A percentile compares a stretch with the other conserved stretches of the same genome.
Evolutionary conservation across 1,139 yeast species (phyloP).

Genomic region (Candida tunisiensis): DNA sequence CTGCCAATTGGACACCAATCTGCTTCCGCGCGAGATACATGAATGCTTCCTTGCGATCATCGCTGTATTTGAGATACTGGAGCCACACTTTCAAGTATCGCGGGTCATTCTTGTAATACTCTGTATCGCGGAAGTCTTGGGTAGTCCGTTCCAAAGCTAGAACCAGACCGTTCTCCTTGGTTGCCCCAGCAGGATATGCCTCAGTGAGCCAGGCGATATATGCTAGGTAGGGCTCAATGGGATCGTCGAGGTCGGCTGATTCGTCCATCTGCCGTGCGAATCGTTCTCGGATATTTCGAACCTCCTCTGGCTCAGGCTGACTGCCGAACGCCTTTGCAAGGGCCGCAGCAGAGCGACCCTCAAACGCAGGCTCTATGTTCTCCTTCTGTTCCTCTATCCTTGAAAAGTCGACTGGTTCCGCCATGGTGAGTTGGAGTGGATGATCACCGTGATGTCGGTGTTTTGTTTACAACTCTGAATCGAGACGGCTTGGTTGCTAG

Average conservation of each 20-base stretch:
- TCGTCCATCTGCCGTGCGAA: conserved; percentile 30
- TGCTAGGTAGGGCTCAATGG: conserved; percentile 53
- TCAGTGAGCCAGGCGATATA: conserved; percentile 60
- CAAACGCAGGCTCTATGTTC: conserved; percentile 51
- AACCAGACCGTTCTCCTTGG: conserved; percentile 50
- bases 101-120: conserved; percentile 63
- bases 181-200: conserved; percentile 51
- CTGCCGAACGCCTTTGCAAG: conserved; percentile 31
- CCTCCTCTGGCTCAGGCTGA: conserved; percentile 1
- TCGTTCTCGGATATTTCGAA: too few relatives aligned
- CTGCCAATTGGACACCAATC: conserved; percentile 52
- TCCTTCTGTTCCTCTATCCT: conserved; percentile 61
- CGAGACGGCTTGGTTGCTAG: too few relatives aligned
- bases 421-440: neutral
- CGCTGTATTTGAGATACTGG: conserved; percentile 51
- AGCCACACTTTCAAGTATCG: conserved; percentile 73
- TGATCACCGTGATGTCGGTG: too few relatives aligned
- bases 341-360: conserved; percentile 55
- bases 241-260: conserved; percentile 59
- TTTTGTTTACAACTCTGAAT: too few relatives aligned
- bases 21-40: conserved; percentile 55
- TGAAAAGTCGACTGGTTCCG: conserved; percentile 25
- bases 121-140: conserved; percentile 44
- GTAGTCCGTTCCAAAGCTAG: conserved; percentile 58
- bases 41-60: conserved; percentile 57